phyloP scores from a whole-genome alignment of 164 flowering plant genomes.

The Echeveria elegans region DNA sequence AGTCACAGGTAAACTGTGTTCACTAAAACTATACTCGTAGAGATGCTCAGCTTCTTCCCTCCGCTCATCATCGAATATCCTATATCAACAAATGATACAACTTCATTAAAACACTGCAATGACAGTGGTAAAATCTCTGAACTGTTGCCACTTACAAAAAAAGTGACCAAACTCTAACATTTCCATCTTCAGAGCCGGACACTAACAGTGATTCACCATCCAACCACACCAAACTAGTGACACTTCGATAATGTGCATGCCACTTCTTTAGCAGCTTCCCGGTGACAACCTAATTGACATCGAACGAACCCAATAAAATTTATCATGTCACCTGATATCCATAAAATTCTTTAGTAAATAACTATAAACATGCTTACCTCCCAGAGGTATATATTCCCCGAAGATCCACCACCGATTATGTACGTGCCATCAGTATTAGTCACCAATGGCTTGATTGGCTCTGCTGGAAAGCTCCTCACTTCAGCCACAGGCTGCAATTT shows the following conservation, averaged over 20 bases:
- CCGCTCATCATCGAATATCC: conserved; percentile 55
- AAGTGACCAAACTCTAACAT: conserved; percentile 73
- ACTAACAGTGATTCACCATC: conserved; percentile 65
- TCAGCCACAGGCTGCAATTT: conserved; percentile 45
- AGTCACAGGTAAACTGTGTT: conserved; percentile 23
- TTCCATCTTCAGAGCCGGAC: conserved; percentile 83
- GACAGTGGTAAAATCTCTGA: not conserved
- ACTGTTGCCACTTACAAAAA: conserved; percentile 60
- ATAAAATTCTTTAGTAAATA: too few relatives aligned
- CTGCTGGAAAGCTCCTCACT: conserved; percentile 76
- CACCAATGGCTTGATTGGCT: conserved; percentile 58
- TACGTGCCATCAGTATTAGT: conserved; percentile 62
- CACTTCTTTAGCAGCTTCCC: conserved; percentile 72
- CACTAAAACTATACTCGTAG: conserved; percentile 54
- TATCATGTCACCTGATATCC: too few relatives aligned
- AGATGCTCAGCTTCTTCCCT: conserved; percentile 26
- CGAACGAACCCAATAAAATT: conserved; percentile 3
- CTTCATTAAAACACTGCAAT: not conserved
- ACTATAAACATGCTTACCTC: conserved; percentile 46
- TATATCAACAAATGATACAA: conserved; percentile 11
- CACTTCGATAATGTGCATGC: conserved; percentile 77
- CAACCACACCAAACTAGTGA: conserved; percentile 61
- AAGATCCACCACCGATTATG: conserved; percentile 70
- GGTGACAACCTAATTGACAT: conserved; percentile 42
- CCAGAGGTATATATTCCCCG: conserved; percentile 75